phyloP scores from a whole-genome alignment of 805 yeast species.

The Sugiyamaella floridensis region DNA sequence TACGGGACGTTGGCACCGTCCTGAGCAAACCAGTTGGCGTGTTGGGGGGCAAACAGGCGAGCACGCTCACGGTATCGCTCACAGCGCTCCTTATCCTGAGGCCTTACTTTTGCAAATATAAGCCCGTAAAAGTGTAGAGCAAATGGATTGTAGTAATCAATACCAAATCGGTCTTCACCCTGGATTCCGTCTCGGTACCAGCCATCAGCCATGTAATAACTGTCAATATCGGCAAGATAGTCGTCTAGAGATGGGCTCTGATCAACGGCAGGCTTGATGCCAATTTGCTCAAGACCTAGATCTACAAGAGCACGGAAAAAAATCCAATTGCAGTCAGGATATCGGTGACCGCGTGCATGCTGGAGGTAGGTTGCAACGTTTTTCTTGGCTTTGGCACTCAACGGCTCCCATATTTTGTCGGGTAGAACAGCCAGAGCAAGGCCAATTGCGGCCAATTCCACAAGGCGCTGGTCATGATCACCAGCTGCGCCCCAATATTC shows the following conservation, averaged over 20 bases:
- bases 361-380: conserved; percentile 20
- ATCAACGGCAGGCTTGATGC: conserved; percentile 10
- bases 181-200: conserved; percentile 30
- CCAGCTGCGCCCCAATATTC: conserved; percentile 30
- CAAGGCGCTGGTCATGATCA: conserved; percentile 24
- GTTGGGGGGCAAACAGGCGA: conserved; percentile 22
- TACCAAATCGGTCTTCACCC: conserved; percentile 11
- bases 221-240: conserved; percentile 23
- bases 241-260: conserved; percentile 14
- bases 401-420: conserved; percentile 27
- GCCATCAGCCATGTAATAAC: conserved; percentile 26
- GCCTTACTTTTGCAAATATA: conserved; percentile 18
- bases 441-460: conserved; percentile 30
- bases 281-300: conserved; percentile 25
- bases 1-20: conserved; percentile 23
- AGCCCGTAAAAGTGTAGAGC: conserved; percentile 30
- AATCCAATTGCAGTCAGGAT: conserved; percentile 26
- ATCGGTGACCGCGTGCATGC: conserved; percentile 18
- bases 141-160: conserved; percentile 30
- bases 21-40: conserved; percentile 21
- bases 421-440: conserved; percentile 25
- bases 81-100: conserved; percentile 18
- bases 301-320: conserved; percentile 29
- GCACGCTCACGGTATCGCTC: conserved; percentile 21
- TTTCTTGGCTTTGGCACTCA: conserved; percentile 17